Evolutionary conservation across 768 basidiomycete species (phyloP).

Genomic region (Russula emetica): DNA sequence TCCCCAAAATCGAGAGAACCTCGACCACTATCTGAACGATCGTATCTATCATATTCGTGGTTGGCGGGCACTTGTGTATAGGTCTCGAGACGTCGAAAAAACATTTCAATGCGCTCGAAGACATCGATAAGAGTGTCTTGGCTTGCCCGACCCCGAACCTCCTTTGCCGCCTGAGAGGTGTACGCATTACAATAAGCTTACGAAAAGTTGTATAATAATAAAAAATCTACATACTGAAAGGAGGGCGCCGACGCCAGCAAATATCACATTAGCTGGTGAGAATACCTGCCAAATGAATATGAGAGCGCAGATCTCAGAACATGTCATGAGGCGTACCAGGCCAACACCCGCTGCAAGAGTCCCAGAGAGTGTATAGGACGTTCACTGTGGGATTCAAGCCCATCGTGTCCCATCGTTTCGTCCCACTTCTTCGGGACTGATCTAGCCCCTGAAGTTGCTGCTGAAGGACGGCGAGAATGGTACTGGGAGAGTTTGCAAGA

Average conservation of each 20-base stretch:
- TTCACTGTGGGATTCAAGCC: neutral
- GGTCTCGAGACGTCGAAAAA: neutral
- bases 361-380: neutral
- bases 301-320: neutral
- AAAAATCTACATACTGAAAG: neutral
- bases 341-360: neutral
- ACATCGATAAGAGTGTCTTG: neutral
- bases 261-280: neutral
- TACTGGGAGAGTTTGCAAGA: neutral
- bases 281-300: neutral
- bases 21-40: neutral
- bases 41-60: neutral
- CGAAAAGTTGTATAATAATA: neutral
- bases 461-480: neutral
- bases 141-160: neutral
- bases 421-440: neutral
- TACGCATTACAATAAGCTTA: neutral
- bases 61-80: neutral
- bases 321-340: neutral
- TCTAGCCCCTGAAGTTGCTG: neutral
- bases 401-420: neutral
- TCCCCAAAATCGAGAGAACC: neutral
- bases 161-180: neutral
- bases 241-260: neutral
- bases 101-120: neutral